Conservation (phyloP, 1,284 basidiomycete species). For the Stygiomarasmius scandens region DNA sequence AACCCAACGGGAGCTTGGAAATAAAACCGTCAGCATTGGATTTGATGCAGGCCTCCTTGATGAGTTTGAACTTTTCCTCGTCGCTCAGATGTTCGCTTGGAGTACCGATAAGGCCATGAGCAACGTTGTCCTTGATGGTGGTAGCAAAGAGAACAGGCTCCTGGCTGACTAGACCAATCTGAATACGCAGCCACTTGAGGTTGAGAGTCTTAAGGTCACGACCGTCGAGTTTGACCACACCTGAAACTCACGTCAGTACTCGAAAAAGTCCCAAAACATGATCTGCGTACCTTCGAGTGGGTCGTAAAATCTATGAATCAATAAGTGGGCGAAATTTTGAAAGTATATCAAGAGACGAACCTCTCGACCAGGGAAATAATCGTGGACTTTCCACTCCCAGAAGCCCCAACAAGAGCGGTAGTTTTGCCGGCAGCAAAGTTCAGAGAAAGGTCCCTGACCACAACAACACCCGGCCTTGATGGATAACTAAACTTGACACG, state of each 20-base stretch:
- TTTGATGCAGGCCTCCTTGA: constrained; percentile 88
- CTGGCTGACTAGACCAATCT: constrained; percentile 90
- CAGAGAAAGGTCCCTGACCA: constrained; percentile 76
- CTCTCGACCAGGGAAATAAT: constrained; percentile 81
- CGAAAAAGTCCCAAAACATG: too few relatives aligned
- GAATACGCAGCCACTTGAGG: constrained; percentile 84
- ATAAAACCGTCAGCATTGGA: constrained; percentile 94
- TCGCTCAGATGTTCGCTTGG: constrained; percentile 67
- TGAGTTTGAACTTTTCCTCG: constrained; percentile 78
- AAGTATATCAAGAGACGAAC: too few relatives aligned
- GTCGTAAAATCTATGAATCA: constrained; percentile 69
- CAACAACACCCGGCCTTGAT: constrained; percentile 81
- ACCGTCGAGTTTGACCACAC: constrained; percentile 81
- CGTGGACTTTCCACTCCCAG: constrained; percentile 88
- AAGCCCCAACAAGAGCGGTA: constrained; percentile 87
- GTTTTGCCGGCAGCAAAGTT: constrained; percentile 80
- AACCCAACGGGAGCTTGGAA: constrained; percentile 80
- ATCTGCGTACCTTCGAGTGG: constrained; percentile 62
- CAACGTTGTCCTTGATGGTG: constrained; percentile 79
- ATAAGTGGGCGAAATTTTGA: too few relatives aligned
- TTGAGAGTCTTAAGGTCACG: constrained; percentile 79
- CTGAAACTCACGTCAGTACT: too few relatives aligned
- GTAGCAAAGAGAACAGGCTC: constrained; percentile 90
- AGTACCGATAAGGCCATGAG: constrained; percentile 87
- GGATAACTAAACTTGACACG: constrained; percentile 91